Base-by-base conservation (phyloP, 768 basidiomycete species). In the Tricholoma furcatifolium region DNA sequence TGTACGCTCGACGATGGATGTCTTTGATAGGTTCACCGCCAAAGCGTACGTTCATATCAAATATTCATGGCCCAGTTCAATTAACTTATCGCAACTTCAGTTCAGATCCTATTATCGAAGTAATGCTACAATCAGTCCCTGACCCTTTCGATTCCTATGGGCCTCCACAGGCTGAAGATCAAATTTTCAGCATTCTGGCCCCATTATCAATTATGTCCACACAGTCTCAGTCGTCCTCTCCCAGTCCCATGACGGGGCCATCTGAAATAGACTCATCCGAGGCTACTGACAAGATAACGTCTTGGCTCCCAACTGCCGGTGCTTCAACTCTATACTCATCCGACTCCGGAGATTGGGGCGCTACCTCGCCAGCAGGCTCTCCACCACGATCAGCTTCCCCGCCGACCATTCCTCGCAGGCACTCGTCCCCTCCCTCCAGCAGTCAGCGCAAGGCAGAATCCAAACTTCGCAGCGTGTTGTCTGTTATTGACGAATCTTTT, bases 111-210 rank as follows among this genome's bases (percentile, higher is more conserved):
- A 78, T 91, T 38, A 83, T 98, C 50, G 93, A 98, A 65, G 88
- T 88, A 1, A 88, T 98, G 84, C 74, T 98, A 2, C 87, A 92
- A 68, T 81, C 88, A 7, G 80, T 95, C 43, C 93, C 93, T 17
- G 94, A 97, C 66, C 91, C 94, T 30, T 96, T 96, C 57, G 93
- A 96, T 58, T 82, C 91, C 0, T 96, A 96, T 62, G 92, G 91
- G 4, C 89, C 90, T 18, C 87, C 88, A 2, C 90, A 88, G 60
- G 77, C 89, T 38, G 91, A 94, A 67, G 88, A 93, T 62, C 87
- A 93, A 65, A 94, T 97, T 58, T 96, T 96, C 72, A 91, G 85
- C 65, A 95, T 97, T 55, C 79, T 98, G 2, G 85, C 92, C 5
- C 94, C 95, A 2, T 76, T 93, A 30, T 88, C 88, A 30, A 84